Conservation (phyloP, 345 rosid genomes). For the thale cress (Arabidopsis thaliana) region DNA sequence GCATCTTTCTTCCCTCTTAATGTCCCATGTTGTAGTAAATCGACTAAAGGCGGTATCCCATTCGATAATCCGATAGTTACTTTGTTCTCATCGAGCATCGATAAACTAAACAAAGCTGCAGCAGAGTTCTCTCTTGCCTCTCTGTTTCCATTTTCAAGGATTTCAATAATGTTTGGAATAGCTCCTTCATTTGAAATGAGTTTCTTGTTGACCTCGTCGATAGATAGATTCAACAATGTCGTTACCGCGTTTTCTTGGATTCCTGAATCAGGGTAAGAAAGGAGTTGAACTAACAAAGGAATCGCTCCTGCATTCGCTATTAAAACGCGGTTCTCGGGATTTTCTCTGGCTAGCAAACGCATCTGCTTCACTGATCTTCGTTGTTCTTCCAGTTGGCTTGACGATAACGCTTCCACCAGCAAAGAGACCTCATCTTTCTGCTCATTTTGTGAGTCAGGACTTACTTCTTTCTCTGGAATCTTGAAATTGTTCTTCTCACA, state of each 20-base stretch:
- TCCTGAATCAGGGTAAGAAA: conserved; percentile 65
- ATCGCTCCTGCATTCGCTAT: conserved; percentile 64
- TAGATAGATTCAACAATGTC: conserved; percentile 69
- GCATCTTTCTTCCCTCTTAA: conserved; percentile 86
- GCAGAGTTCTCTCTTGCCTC: conserved; percentile 88
- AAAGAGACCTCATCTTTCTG: conserved; percentile 48
- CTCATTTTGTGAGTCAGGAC: conserved; percentile 15
- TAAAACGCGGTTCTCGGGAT: conserved; percentile 62
- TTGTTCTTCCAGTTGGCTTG: conserved; percentile 62
- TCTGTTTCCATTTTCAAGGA: conserved; percentile 55
- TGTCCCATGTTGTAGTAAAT: conserved; percentile 65
- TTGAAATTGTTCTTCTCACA: conserved; percentile 68
- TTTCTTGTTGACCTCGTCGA: conserved; percentile 72
- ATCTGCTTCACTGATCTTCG: conserved; percentile 62
- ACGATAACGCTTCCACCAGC: conserved; percentile 54
- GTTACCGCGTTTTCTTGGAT: conserved; percentile 80
- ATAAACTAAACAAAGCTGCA: conserved; percentile 77
- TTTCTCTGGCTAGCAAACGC: conserved; percentile 70
- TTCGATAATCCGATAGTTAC: conserved; percentile 57
- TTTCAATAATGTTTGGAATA: conserved; percentile 65
- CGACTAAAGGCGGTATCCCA: conserved; percentile 79
- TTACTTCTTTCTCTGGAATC: conserved; percentile 52
- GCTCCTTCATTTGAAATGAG: conserved; percentile 60
- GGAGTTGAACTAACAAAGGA: conserved; percentile 59
- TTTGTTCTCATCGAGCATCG: conserved; percentile 85